Evolutionary conservation across 2,329 filamentous ascomycete species (phyloP).

Genomic region (Fusarium protoensiforme): DNA sequence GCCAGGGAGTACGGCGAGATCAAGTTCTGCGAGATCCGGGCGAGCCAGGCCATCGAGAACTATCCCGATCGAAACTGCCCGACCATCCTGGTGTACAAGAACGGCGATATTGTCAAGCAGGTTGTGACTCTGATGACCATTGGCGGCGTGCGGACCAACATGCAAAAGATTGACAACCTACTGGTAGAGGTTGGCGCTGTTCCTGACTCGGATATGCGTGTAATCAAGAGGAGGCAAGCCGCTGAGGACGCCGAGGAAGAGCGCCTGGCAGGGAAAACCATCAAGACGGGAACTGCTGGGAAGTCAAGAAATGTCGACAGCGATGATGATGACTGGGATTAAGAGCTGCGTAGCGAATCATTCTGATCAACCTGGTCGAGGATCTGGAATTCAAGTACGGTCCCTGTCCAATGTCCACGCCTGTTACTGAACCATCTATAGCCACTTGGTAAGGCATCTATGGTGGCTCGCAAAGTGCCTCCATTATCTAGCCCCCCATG

Average conservation of each 20-base stretch:
- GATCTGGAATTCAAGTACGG: not conserved
- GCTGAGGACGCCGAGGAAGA: slow-evolving; percentile 72
- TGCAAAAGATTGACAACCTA: slow-evolving; percentile 82
- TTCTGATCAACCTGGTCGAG: not conserved
- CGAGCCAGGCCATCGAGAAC: slow-evolving; percentile 92
- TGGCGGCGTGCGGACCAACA: slow-evolving; percentile 75
- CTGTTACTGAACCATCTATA: not conserved
- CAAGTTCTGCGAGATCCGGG: slow-evolving; percentile 97
- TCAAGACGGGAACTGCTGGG: slow-evolving; percentile 62
- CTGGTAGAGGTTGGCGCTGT: slow-evolving; percentile 86
- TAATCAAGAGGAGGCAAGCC: slow-evolving; percentile 70
- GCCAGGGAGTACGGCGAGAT: slow-evolving; percentile 90
- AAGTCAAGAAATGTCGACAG: slow-evolving; percentile 58
- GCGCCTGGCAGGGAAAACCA: slow-evolving; percentile 59
- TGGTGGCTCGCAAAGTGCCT: not conserved
- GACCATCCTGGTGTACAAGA: slow-evolving; percentile 91
- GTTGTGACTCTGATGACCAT: slow-evolving; percentile 88
- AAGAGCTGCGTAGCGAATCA: slow-evolving; percentile 35
- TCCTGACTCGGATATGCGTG: slow-evolving; percentile 79
- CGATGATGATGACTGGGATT: slow-evolving; percentile 74
- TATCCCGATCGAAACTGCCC: slow-evolving; percentile 97
- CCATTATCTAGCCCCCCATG: not conserved
- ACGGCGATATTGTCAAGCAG: slow-evolving; percentile 92
- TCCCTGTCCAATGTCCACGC: too few species aligned
- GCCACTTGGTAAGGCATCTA: not conserved